Evolutionary conservation across 2,329 filamentous ascomycete genomes (phyloP), one percentile per base, ranked within the genome.

Genomic region (Fusarium anguioides): DNA sequence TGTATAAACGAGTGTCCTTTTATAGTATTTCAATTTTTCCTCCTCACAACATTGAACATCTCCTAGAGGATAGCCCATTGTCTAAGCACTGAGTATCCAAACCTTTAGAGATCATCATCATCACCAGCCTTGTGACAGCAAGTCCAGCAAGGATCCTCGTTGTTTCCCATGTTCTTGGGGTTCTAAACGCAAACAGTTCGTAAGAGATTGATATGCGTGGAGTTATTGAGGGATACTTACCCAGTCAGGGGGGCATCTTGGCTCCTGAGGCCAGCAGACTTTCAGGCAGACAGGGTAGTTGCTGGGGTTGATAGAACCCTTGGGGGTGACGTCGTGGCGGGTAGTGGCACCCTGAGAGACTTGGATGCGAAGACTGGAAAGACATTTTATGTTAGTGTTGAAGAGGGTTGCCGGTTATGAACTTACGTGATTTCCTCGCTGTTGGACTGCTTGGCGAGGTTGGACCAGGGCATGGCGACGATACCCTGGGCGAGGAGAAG

Each of bases 351-450:
- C 20, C 15, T 68, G 64, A 2, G 66, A 48, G 10, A 69, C 53
- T 12, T 69, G 49, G 20, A 69, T 64, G 11, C 18, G 62, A 23
- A 69, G 60, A 10, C 65, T 69, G 29, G 4, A 2, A 10, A 4
- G 0, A 1, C 0, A 1, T 0, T n/a, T n/a, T 2, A 0, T 3
- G 4, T 49, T 4, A 49, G 18, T 8, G 15, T n/a, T 33, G 15
- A 3, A 9, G 7, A n/a, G 5, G 7, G n/a, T n/a, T n/a, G 5
- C 6, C 5, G 6, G 5, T 9, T 7, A n/a, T 17, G 6, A 8
- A 11, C 46, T 11, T 54, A 68, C 66, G 61, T 69, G 46, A 69
- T 69, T n/a, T 69, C 66, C 15, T 66, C 66, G 2, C 55, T 24
- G 12, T 21, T 39, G 6, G 48, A 4, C 18, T 39, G 20, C 18